These are phyloP conservation scores for Oehlia diaphana DNA, from an alignment of 192 early-diverging fungal genomes.

Conservation along the genomic window DNA sequence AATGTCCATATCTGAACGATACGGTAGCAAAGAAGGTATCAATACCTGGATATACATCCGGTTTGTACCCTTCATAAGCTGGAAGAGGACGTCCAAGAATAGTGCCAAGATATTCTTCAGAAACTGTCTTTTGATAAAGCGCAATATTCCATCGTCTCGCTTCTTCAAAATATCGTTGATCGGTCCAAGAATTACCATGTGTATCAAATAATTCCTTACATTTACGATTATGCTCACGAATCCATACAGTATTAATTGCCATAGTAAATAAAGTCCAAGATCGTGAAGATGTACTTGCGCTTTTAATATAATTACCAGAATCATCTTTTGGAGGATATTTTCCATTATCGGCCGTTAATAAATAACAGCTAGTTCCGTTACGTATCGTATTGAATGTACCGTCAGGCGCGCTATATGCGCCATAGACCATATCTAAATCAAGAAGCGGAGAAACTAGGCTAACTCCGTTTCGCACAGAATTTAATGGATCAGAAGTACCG, in stretches of 20 bases:
- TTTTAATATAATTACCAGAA: neutral
- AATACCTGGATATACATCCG: neutral
- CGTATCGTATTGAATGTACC: too few species aligned
- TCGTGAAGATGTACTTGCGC: neutral
- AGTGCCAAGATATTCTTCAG: slow-evolving; percentile 9
- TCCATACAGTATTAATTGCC: slow-evolving; percentile 1
- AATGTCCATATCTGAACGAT: slow-evolving; percentile 2
- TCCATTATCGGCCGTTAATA: neutral
- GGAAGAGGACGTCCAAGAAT: neutral
- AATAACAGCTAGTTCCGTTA: neutral
- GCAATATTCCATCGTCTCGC: slow-evolving; percentile 4
- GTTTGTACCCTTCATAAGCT: neutral
- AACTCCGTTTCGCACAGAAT: slow-evolving; percentile 1
- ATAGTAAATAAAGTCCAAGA: neutral
- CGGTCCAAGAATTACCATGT: slow-evolving; percentile 1
- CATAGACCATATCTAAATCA: slow-evolving; percentile 14
- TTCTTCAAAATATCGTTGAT: slow-evolving; percentile 13
- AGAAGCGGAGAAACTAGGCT: neutral
- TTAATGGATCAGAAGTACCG: neutral
- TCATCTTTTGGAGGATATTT: neutral
- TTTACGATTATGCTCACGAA: slow-evolving; percentile 7
- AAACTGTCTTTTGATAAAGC: neutral
- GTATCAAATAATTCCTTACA: neutral
- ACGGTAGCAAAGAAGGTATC: slow-evolving; percentile 1
- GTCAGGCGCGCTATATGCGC: neutral